Percentiles rank a stretch among this genome's conserved stretches.
phyloP scores from a whole-genome alignment of 2,329 filamentous ascomycete genomes.

The Trichoderma asperellum region DNA sequence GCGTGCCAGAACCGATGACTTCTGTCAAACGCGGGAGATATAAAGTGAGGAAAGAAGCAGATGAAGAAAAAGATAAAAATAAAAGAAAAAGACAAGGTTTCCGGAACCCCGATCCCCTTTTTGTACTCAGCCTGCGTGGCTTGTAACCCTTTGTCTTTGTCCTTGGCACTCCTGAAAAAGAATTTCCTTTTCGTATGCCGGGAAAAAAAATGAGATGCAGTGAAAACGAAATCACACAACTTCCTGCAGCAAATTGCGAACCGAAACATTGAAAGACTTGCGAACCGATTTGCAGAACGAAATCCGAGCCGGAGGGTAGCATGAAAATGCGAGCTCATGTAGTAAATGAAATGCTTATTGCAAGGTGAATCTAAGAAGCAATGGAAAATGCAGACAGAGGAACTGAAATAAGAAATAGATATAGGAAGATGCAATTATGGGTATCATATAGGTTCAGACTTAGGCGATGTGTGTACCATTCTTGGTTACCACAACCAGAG shows the following conservation, averaged over 20 bases:
- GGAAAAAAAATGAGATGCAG: background rate
- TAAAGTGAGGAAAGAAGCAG: background rate
- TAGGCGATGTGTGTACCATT: conserved; percentile 9
- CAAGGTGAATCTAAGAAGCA: background rate
- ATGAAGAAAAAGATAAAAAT: background rate
- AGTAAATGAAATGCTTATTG: too few species aligned
- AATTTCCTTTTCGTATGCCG: background rate
- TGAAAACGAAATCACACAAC: background rate
- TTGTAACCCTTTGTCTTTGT: background rate
- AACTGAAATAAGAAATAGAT: background rate
- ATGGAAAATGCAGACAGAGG: background rate
- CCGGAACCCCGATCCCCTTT: background rate
- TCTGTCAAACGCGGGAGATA: background rate
- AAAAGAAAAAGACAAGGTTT: background rate
- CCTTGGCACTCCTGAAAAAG: background rate
- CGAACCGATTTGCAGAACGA: background rate
- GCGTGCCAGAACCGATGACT: background rate
- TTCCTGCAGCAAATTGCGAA: background rate
- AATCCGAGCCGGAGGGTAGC: background rate
- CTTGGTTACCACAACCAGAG: conserved; percentile 15
- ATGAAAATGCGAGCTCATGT: background rate
- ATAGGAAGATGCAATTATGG: background rate
- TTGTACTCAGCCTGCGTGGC: background rate
- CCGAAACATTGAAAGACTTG: background rate
- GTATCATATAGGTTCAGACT: background rate